Evolutionary conservation across 306 rosid species (phyloP).

Genomic region (Comarum palustre): DNA sequence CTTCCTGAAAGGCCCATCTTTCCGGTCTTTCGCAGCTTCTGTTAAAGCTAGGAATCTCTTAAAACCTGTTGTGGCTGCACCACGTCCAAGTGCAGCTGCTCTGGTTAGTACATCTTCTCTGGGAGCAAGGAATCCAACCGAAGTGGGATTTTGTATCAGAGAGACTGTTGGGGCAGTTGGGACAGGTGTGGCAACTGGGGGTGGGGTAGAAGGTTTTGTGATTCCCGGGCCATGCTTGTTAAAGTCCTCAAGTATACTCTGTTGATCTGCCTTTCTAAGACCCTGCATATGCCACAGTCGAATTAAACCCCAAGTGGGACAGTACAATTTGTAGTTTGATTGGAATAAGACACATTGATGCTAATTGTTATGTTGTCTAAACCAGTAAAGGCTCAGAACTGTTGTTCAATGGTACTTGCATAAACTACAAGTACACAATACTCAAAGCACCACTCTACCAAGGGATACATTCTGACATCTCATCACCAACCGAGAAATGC

Average conservation of each 20-base stretch:
- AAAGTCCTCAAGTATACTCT: slow-evolving; percentile 86
- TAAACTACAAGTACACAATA: not conserved
- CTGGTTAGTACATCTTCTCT: slow-evolving; percentile 87
- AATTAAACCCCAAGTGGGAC: not conserved
- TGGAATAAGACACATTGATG: too few species aligned
- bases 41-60: slow-evolving; percentile 96
- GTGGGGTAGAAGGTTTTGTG: slow-evolving; percentile 57
- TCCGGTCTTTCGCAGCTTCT: slow-evolving; percentile 96
- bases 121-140: slow-evolving; percentile 58
- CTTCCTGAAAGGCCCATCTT: slow-evolving; percentile 94
- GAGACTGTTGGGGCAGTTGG: slow-evolving; percentile 46
- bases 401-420: not conserved
- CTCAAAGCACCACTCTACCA: not conserved
- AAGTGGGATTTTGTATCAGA: slow-evolving; percentile 42
- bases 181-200: slow-evolving; percentile 42
- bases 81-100: slow-evolving; percentile 98
- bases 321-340: not conserved
- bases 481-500: not conserved
- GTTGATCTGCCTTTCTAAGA: slow-evolving; percentile 82
- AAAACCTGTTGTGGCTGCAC: slow-evolving; percentile 98
- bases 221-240: slow-evolving; percentile 89
- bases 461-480: not conserved
- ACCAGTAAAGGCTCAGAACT: not conserved
- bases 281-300: slow-evolving; percentile 54
- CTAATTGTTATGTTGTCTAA: not conserved